Percentiles rank a stretch among this genome's conserved stretches.
Evolutionary conservation across 2,329 filamentous ascomycete species (phyloP).

Genomic region (Stachybotrys chartarum): DNA sequence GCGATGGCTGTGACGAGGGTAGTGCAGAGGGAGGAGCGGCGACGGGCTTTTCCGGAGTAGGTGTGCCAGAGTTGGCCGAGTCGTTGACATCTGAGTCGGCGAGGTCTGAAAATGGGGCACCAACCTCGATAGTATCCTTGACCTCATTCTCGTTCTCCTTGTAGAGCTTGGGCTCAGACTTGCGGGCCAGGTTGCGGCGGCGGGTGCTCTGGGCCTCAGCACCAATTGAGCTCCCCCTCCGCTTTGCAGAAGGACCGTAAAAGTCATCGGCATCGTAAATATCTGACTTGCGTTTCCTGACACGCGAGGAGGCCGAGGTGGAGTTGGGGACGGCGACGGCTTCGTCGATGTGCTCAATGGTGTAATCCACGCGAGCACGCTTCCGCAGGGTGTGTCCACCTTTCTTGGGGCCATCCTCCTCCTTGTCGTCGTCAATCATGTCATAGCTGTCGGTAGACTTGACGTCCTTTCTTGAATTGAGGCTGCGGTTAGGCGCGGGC

Average conservation of each 20-base stretch:
- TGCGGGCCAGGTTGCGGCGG: constrained; percentile 33
- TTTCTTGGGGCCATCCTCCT: constrained; percentile 44
- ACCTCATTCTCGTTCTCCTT: constrained; percentile 39
- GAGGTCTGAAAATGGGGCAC: constrained; percentile 29
- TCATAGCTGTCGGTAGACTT: constrained; percentile 33
- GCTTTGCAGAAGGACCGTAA: constrained; percentile 19
- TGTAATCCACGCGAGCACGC: constrained; percentile 51
- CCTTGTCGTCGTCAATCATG: constrained; percentile 32
- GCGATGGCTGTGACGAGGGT: constrained; percentile 1
- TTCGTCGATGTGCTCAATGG: constrained; percentile 44
- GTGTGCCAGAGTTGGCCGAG: constrained; percentile 14
- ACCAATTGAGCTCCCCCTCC: constrained; percentile 28
- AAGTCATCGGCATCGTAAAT: constrained; percentile 26
- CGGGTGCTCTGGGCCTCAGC: constrained; percentile 26
- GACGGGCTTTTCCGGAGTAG: constrained; percentile 13
- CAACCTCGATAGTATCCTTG: constrained; percentile 52
- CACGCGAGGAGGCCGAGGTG: constrained; percentile 22
- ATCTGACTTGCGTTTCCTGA: constrained; percentile 29
- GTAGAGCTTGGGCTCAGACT: constrained; percentile 22
- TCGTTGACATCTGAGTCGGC: constrained; percentile 21
- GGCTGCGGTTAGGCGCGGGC: constrained; percentile 18
- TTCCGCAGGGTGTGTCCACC: constrained; percentile 53
- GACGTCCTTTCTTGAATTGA: constrained; percentile 32
- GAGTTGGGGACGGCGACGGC: constrained; percentile 31
- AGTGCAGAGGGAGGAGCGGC: constrained; percentile 2